A percentile compares a stretch with the other conserved stretches of the same genome.
Conservation (phyloP, 192 early-diverging fungal species). For the Coemansia sp. region DNA sequence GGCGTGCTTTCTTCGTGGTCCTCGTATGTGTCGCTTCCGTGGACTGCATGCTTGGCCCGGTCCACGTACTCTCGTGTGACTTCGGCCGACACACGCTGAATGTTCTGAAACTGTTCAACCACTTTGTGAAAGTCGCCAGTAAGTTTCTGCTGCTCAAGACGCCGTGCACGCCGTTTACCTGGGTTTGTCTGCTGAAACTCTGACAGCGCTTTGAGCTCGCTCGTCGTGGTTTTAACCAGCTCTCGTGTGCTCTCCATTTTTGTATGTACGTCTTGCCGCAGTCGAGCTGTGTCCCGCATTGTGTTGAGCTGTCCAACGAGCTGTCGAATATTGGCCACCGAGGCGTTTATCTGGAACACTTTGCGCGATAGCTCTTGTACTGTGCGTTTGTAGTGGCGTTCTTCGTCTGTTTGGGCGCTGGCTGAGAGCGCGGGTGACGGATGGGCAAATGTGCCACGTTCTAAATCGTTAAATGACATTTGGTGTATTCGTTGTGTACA, state of each 20-base stretch:
- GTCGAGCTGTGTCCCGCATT: conserved; percentile 69
- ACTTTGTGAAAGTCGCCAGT: conserved; percentile 94
- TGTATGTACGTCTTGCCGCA: conserved; percentile 58
- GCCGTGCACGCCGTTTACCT: conserved; percentile 58
- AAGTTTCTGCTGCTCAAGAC: conserved; percentile 89
- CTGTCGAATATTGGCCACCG: conserved; percentile 79
- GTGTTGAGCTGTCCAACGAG: conserved; percentile 76
- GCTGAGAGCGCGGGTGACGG: conserved; percentile 2
- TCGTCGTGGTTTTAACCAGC: conserved; percentile 74
- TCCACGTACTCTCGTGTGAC: conserved; percentile 84
- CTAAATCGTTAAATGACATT: conserved; percentile 72
- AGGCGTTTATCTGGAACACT: conserved; percentile 83
- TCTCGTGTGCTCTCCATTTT: conserved; percentile 80
- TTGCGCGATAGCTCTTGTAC: conserved; percentile 76
- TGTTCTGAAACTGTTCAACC: conserved; percentile 82
- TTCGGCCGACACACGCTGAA: conserved; percentile 78
- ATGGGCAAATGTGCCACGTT: conserved; percentile 49
- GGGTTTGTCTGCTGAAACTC: conserved; percentile 50
- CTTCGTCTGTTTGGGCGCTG: conserved; percentile 32
- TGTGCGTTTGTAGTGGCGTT: conserved; percentile 53
- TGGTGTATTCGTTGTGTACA: neutral
- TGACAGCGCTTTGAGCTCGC: conserved; percentile 74
- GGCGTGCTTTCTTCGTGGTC: conserved; percentile 32
- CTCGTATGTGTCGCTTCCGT: neutral
- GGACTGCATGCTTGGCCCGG: conserved; percentile 58